A percentile compares a stretch with the other conserved stretches of the same genome.
These are phyloP conservation scores for Pseudoperonospora humuli DNA, from an alignment of 352 stramenopile species.

Conservation along the genomic window DNA sequence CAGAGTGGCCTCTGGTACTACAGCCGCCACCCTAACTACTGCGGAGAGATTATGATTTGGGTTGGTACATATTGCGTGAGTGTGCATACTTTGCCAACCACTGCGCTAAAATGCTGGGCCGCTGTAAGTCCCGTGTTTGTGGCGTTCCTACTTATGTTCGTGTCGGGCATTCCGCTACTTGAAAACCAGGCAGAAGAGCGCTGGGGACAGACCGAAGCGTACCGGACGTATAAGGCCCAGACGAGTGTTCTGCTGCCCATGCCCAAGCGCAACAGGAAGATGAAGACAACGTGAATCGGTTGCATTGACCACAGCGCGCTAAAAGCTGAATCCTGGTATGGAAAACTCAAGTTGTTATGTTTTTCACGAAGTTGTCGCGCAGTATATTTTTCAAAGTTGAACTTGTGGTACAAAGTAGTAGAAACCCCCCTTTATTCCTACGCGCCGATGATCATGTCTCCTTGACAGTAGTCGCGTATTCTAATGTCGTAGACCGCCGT, in stretches of 20 bases:
- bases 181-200: constrained; percentile 67
- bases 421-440: too few species aligned
- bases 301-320: too few species aligned
- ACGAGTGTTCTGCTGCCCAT: constrained; percentile 56
- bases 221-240: constrained; percentile 70
- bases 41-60: constrained; percentile 90
- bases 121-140: constrained; percentile 63
- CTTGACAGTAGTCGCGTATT: too few species aligned
- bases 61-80: constrained; percentile 46
- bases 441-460: too few species aligned
- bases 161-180: constrained; percentile 70
- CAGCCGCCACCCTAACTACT: constrained; percentile 91
- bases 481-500: too few species aligned
- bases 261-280: constrained; percentile 15
- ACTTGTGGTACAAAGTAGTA: too few species aligned
- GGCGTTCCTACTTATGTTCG: constrained; percentile 52
- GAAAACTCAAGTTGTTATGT: too few species aligned
- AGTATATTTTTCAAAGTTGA: too few species aligned
- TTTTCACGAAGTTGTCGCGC: too few species aligned
- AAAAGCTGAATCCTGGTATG: too few species aligned
- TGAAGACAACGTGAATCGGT: background rate
- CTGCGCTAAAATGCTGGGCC: constrained; percentile 28
- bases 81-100: constrained; percentile 35
- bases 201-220: constrained; percentile 54
- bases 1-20: constrained; percentile 77